These are phyloP conservation scores for Elongisporangium anandrum DNA, from an alignment of 352 stramenopile species.

Conservation along the genomic window DNA sequence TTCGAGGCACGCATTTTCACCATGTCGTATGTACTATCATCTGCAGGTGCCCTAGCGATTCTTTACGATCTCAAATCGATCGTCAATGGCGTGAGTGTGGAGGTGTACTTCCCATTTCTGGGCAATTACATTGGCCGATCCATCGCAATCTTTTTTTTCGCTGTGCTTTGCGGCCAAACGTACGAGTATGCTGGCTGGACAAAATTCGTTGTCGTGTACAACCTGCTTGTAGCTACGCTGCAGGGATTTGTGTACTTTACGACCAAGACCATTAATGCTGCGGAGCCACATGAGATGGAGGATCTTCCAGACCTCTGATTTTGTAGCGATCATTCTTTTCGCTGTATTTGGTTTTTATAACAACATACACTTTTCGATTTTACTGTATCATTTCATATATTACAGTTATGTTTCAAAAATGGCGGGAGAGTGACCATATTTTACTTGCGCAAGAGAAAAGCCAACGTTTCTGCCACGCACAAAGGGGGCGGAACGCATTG, in stretches of 20 bases:
- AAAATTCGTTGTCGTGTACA: constrained; percentile 70
- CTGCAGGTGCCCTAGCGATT: constrained; percentile 58
- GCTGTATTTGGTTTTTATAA: not conserved
- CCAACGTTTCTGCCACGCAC: not conserved
- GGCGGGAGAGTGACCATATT: not conserved
- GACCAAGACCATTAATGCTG: constrained; percentile 62
- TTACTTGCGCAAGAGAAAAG: not conserved
- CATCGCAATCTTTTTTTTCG: constrained; percentile 77
- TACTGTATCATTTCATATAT: too few species aligned
- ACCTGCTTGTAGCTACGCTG: constrained; percentile 65
- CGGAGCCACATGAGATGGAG: constrained; percentile 54
- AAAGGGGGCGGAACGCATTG: not conserved
- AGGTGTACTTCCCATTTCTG: constrained; percentile 84
- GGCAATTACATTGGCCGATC: constrained; percentile 85
- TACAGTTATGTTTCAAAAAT: not conserved
- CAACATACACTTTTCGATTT: not conserved
- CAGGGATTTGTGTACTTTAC: constrained; percentile 83
- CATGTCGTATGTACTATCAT: not conserved
- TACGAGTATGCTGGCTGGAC: constrained; percentile 69
- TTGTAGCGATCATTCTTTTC: not conserved
- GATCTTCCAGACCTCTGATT: constrained; percentile 56
- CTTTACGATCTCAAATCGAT: constrained; percentile 85
- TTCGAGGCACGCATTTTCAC: not conserved
- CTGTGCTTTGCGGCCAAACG: constrained; percentile 64
- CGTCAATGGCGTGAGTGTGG: constrained; percentile 76